Percentiles rank a stretch among this genome's conserved stretches.
Conservation (phyloP, 345 rosid species). For the Kandelia obovata region DNA sequence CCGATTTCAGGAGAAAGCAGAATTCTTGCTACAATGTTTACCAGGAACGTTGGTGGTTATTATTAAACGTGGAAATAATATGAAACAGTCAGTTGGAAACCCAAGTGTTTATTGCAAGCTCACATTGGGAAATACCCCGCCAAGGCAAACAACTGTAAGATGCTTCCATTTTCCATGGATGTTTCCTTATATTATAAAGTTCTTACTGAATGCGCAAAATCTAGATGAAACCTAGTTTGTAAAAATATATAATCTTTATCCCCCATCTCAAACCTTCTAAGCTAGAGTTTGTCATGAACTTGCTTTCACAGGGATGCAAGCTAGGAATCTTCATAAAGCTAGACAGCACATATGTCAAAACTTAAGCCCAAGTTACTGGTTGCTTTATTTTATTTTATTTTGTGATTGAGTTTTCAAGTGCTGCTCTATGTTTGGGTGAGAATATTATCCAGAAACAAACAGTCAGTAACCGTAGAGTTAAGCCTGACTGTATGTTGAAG, state of each 20-base stretch:
- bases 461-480: not conserved
- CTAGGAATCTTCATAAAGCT: too few relatives aligned
- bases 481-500: too few relatives aligned
- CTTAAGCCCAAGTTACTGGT: too few relatives aligned
- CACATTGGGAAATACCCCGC: constrained; percentile 83
- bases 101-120: constrained; percentile 96
- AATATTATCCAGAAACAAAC: not conserved
- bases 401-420: not conserved
- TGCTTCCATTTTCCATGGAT: too few relatives aligned
- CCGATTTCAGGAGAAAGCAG: constrained; percentile 98
- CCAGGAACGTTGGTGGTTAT: constrained; percentile 93
- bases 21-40: constrained; percentile 90
- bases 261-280: too few relatives aligned
- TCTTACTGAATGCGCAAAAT: too few relatives aligned
- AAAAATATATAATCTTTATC: too few relatives aligned
- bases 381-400: not conserved
- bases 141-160: constrained; percentile 76
- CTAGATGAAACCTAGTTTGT: too few relatives aligned
- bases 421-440: not conserved
- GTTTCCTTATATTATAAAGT: too few relatives aligned
- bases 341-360: too few relatives aligned
- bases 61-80: constrained; percentile 92
- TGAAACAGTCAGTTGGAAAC: constrained; percentile 98
- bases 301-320: too few relatives aligned
- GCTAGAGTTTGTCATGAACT: too few relatives aligned